phyloP scores from a whole-genome alignment of 768 basidiomycete species.

The Podaxis sp. region DNA sequence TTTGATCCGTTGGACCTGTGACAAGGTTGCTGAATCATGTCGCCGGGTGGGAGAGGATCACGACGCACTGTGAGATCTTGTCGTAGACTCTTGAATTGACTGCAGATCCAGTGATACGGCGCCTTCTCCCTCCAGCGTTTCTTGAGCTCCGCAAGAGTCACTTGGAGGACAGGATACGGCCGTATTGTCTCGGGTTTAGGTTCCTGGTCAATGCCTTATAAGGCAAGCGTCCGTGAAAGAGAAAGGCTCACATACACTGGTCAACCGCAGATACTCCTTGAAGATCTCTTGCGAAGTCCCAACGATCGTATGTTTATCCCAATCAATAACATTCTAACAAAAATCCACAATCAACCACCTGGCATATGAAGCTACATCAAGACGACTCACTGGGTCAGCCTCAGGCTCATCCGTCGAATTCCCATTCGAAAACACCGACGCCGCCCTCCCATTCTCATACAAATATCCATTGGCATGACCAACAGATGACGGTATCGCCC shows the following conservation, averaged over 20 bases:
- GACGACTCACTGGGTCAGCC: conserved; percentile 61
- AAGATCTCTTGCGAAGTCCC: conserved; percentile 88
- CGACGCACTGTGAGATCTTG: conserved; percentile 93
- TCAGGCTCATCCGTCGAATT: conserved; percentile 63
- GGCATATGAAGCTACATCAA: background rate
- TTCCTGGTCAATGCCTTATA: conserved; percentile 54
- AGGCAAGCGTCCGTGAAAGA: conserved; percentile 10
- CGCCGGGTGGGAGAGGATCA: background rate
- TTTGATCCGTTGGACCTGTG: conserved; percentile 95
- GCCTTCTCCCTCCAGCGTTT: conserved; percentile 79
- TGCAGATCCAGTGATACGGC: conserved; percentile 89
- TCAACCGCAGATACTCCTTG: conserved; percentile 94
- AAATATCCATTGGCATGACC: conserved; percentile 51
- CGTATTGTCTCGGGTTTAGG: conserved; percentile 94
- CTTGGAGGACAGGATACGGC: conserved; percentile 78
- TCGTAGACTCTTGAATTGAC: conserved; percentile 95
- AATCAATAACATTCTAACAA: conserved; percentile 87
- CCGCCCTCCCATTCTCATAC: conserved; percentile 23
- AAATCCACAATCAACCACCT: background rate
- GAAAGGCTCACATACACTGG: conserved; percentile 55
- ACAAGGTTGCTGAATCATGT: background rate
- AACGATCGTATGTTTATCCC: conserved; percentile 95
- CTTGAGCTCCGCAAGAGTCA: conserved; percentile 86
- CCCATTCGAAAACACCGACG: conserved; percentile 12
- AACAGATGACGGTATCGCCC: conserved; percentile 32